Percentiles rank a stretch among this genome's conserved stretches.
phyloP scores from a whole-genome alignment of 768 basidiomycete genomes.

The Russula sp. region DNA sequence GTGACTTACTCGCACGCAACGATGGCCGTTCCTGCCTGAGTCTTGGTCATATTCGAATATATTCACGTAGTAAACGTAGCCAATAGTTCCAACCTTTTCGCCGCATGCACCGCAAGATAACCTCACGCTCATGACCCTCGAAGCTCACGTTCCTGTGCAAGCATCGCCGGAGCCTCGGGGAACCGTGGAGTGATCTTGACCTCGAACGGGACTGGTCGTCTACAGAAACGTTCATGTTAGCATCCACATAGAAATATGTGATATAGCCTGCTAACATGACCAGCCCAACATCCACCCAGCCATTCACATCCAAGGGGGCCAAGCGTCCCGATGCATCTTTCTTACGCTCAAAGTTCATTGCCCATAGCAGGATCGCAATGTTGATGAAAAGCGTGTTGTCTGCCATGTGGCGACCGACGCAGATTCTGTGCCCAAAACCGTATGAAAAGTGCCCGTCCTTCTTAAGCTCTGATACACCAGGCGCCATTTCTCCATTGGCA shows the following conservation, averaged over 20 bases:
- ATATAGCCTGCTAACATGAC: not conserved
- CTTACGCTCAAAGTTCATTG: not conserved
- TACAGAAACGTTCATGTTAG: not conserved
- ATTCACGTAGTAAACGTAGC: no score
- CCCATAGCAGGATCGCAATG: not conserved
- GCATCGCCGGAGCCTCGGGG: not conserved
- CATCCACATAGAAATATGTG: not conserved
- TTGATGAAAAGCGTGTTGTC: constrained; percentile 3
- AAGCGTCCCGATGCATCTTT: not conserved
- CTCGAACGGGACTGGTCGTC: not conserved
- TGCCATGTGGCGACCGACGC: not conserved
- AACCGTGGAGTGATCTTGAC: not conserved
- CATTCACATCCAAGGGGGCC: not conserved
- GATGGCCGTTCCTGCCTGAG: no score
- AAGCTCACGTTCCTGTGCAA: not conserved
- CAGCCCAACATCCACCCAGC: not conserved
- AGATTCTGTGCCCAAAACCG: not conserved
- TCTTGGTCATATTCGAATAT: no score
- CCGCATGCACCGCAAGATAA: not conserved
- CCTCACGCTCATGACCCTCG: not conserved
- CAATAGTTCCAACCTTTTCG: no score
- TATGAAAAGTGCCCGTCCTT: constrained; percentile 1
- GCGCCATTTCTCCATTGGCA: not conserved
- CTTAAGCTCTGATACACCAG: not conserved
- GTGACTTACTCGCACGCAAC: no score